A percentile compares a stretch with the other conserved stretches of the same genome.
These are phyloP conservation scores for Rossbeevera mucosa DNA, from an alignment of 768 basidiomycete genomes.

Conservation along the genomic window DNA sequence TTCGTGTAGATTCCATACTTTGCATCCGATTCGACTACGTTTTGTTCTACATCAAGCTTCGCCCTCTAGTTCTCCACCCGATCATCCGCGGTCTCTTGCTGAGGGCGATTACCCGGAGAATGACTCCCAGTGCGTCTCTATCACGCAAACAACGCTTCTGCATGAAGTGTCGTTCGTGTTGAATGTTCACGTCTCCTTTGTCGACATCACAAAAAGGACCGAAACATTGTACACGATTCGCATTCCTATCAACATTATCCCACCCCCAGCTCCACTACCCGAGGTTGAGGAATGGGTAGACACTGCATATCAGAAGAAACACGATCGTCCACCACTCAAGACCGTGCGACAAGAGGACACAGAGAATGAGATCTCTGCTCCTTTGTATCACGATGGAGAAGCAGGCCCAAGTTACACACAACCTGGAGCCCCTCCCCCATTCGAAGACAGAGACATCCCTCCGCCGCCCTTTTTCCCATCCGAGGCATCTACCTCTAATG, in stretches of 20 bases:
- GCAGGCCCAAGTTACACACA: constrained; percentile 73
- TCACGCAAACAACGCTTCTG: constrained; percentile 77
- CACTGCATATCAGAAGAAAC: constrained; percentile 81
- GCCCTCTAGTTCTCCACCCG: constrained; percentile 45
- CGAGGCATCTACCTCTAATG: constrained; percentile 54
- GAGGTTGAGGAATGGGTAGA: constrained; percentile 71
- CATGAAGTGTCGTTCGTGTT: constrained; percentile 81
- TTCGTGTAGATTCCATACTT: constrained; percentile 83
- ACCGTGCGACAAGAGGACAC: constrained; percentile 67
- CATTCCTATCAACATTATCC: constrained; percentile 68
- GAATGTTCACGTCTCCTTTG: constrained; percentile 70
- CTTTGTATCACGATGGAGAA: constrained; percentile 64
- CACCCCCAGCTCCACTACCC: constrained; percentile 73
- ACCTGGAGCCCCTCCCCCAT: constrained; percentile 70
- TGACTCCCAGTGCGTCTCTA: constrained; percentile 65
- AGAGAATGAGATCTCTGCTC: constrained; percentile 56
- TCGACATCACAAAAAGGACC: constrained; percentile 61
- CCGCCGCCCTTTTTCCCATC: constrained; percentile 59
- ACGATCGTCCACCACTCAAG: constrained; percentile 70
- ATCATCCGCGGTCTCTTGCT: constrained; percentile 41
- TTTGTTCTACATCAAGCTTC: constrained; percentile 72
- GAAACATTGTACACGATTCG: constrained; percentile 61
- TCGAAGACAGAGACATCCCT: constrained; percentile 78
- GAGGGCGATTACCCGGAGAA: constrained; percentile 45
- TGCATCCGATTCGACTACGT: constrained; percentile 66